Conservation (phyloP, 1,284 basidiomycete genomes). For the Microbotryum saponariae region DNA sequence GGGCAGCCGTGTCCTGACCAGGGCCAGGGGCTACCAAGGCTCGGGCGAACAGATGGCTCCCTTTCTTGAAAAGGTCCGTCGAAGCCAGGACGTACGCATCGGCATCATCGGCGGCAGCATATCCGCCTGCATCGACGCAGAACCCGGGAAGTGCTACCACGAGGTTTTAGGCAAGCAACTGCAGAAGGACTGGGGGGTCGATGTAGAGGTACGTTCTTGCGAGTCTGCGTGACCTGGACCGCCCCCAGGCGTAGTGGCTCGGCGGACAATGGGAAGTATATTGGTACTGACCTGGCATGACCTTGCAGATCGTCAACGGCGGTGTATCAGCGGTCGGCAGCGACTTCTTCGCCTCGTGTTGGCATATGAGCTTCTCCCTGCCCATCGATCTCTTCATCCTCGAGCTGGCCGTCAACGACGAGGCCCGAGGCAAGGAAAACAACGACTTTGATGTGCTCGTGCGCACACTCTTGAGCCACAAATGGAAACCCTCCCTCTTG, state of each 20-base stretch:
- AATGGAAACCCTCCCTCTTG: background rate
- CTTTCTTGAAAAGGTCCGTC: background rate
- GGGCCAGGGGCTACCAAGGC: background rate
- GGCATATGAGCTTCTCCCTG: background rate
- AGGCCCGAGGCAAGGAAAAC: conserved; percentile 1
- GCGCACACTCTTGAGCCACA: background rate
- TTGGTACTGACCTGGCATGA: too few species aligned
- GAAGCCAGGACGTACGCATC: background rate
- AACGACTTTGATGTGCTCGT: background rate
- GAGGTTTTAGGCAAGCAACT: too few species aligned
- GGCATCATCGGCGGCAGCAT: background rate
- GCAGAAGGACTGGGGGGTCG: background rate
- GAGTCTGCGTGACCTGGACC: too few species aligned
- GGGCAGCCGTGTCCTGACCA: background rate
- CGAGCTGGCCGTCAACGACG: conserved; percentile 5
- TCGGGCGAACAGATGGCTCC: background rate
- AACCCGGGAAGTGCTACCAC: too few species aligned
- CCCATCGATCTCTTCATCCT: background rate
- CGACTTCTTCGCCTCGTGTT: background rate
- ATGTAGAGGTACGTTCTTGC: background rate
- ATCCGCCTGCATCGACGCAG: too few species aligned
- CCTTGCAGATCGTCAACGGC: background rate
- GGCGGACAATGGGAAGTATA: too few species aligned
- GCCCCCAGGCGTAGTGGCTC: too few species aligned
- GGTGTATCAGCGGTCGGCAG: conserved; percentile 1